Conservation (phyloP, 73 alveolate genomes). For the Symbiodinium natans region DNA sequence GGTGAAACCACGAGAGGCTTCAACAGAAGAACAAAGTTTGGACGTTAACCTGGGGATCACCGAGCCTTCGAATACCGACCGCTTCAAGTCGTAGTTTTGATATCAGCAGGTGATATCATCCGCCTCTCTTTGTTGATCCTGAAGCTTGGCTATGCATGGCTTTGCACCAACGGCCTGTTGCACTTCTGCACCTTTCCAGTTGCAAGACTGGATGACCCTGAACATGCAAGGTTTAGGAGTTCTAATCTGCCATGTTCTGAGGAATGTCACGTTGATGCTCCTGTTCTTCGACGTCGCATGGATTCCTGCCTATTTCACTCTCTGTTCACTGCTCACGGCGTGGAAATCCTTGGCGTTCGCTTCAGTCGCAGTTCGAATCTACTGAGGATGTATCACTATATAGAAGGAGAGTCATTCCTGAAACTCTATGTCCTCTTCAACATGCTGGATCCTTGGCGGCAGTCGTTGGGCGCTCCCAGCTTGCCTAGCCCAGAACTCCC, state of each 20-base stretch:
- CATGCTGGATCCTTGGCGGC: slow-evolving; percentile 49
- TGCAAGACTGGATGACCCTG: too few species aligned
- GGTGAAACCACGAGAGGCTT: too few species aligned
- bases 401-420: slow-evolving; percentile 55
- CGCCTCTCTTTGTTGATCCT: slow-evolving; percentile 38
- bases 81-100: not conserved
- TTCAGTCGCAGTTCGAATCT: too few species aligned
- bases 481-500: not conserved
- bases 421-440: slow-evolving; percentile 73
- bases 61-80: not conserved
- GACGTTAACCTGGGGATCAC: too few species aligned
- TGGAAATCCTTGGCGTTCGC: not conserved
- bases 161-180: too few species aligned
- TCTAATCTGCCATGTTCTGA: too few species aligned
- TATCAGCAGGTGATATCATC: slow-evolving; percentile 37
- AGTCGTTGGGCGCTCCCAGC: not conserved
- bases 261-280: not conserved
- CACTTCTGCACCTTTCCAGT: too few species aligned
- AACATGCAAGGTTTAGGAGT: too few species aligned
- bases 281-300: not conserved
- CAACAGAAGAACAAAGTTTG: too few species aligned
- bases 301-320: not conserved
- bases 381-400: not conserved
- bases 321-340: not conserved
- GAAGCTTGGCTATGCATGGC: slow-evolving; percentile 36